Evolutionary conservation across 805 yeast species (phyloP).

Genomic region (Saccharomycopsis fibuligera): DNA sequence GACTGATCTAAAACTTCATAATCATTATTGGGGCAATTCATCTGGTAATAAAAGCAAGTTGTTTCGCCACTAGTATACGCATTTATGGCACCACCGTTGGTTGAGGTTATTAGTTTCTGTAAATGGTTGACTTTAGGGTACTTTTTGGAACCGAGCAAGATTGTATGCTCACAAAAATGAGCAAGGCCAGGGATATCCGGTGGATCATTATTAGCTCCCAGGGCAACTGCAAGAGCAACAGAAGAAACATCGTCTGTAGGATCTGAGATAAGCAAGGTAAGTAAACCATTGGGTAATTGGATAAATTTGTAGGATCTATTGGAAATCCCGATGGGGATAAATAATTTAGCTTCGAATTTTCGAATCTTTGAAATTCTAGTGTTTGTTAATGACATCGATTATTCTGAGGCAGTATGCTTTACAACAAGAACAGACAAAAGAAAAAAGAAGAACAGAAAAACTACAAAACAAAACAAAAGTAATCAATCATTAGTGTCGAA

Average conservation of each 20-base stretch:
- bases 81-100: slow-evolving; percentile 50
- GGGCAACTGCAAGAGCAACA: slow-evolving; percentile 65
- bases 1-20: slow-evolving; percentile 16
- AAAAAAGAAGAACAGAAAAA: too few relatives aligned
- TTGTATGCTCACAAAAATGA: slow-evolving; percentile 80
- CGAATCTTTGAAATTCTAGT: not conserved
- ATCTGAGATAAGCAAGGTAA: slow-evolving; percentile 68
- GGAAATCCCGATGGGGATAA: slow-evolving; percentile 8
- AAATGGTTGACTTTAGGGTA: slow-evolving; percentile 44
- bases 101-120: slow-evolving; percentile 35
- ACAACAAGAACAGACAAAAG: too few relatives aligned
- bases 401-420: too few relatives aligned
- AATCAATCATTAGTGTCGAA: too few relatives aligned
- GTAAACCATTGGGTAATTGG: slow-evolving; percentile 61
- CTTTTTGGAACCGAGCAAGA: slow-evolving; percentile 49
- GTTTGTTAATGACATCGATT: not conserved
- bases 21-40: slow-evolving; percentile 36
- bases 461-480: too few relatives aligned
- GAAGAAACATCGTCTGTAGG: slow-evolving; percentile 58
- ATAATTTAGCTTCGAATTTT: slow-evolving; percentile 3
- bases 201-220: slow-evolving; percentile 83
- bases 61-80: slow-evolving; percentile 67
- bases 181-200: slow-evolving; percentile 70
- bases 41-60: slow-evolving; percentile 57
- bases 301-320: slow-evolving; percentile 32